These are phyloP conservation scores for Ceratobasidium sp. DNA, from an alignment of 1,284 basidiomycete genomes.

Conservation along the genomic window DNA sequence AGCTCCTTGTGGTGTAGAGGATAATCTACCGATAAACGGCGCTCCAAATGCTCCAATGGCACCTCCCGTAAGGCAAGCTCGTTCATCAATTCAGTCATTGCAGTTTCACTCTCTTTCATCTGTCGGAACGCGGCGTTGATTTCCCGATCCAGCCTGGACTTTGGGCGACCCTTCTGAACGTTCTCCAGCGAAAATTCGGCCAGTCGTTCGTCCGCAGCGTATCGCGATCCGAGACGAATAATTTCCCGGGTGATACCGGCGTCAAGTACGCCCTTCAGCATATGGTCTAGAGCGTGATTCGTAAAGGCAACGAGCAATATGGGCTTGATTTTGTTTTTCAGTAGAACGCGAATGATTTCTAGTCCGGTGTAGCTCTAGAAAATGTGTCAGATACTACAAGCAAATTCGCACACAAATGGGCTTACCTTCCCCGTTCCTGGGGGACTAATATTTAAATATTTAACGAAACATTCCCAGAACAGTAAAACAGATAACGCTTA, in stretches of 20 bases:
- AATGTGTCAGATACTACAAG: background rate
- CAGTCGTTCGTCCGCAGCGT: conserved; percentile 69
- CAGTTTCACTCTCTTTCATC: conserved; percentile 63
- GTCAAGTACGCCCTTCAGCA: conserved; percentile 72
- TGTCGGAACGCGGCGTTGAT: conserved; percentile 57
- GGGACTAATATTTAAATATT: conserved; percentile 56
- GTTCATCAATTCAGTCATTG: conserved; percentile 65
- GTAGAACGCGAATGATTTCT: conserved; percentile 73
- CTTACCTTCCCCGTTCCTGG: conserved; percentile 81
- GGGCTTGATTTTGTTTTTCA: conserved; percentile 65
- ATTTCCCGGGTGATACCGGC: conserved; percentile 71
- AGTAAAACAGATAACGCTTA: conserved; percentile 55
- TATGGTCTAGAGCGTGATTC: conserved; percentile 81
- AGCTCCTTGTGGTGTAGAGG: conserved; percentile 63
- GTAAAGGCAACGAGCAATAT: conserved; percentile 80
- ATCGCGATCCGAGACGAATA: conserved; percentile 73
- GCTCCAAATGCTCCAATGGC: conserved; percentile 60
- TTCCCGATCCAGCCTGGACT: conserved; percentile 60
- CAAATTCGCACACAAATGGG: conserved; percentile 61
- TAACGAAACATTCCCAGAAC: background rate
- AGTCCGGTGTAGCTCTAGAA: conserved; percentile 74
- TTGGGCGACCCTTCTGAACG: conserved; percentile 42
- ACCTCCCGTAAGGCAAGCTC: conserved; percentile 59
- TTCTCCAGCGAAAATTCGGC: conserved; percentile 69
- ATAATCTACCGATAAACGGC: conserved; percentile 60